Conservation (phyloP, 2,329 filamentous ascomycete species). For the Neofusicoccum sp. region DNA sequence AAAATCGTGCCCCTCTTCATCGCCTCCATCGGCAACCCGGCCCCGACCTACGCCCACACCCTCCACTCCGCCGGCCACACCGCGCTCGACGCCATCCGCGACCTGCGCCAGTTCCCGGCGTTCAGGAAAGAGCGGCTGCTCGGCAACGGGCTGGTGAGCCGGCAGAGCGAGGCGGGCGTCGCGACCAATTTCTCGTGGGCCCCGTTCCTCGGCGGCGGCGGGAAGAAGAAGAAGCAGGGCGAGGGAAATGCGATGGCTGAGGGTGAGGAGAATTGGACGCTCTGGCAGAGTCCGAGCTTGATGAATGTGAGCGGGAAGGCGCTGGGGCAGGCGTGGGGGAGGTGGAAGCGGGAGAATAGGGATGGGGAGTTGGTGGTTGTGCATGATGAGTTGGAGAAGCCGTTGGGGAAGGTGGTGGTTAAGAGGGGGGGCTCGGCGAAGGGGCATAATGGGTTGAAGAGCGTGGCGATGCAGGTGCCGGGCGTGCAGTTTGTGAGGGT, state of each 20-base stretch:
- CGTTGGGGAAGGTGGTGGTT: constrained; percentile 65
- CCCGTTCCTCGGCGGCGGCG: neutral
- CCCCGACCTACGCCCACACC: constrained; percentile 65
- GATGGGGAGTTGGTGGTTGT: constrained; percentile 66
- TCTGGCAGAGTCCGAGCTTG: constrained; percentile 70
- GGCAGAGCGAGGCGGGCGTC: constrained; percentile 3
- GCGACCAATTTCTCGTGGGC: neutral
- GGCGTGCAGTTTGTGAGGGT: constrained; percentile 57
- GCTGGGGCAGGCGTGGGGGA: constrained; percentile 16
- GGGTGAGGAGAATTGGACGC: constrained; percentile 49
- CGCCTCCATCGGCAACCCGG: constrained; percentile 82
- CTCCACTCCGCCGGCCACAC: constrained; percentile 87
- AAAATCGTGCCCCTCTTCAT: constrained; percentile 62
- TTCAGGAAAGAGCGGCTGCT: constrained; percentile 24
- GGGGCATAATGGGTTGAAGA: constrained; percentile 49
- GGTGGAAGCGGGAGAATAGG: constrained; percentile 8
- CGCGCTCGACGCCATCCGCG: constrained; percentile 56
- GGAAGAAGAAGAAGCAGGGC: neutral
- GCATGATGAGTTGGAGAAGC: constrained; percentile 82
- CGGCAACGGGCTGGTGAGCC: constrained; percentile 29
- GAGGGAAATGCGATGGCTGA: neutral
- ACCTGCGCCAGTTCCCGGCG: constrained; percentile 43
- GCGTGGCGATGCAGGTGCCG: constrained; percentile 31
- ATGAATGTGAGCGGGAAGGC: constrained; percentile 85
- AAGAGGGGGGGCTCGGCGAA: constrained; percentile 56